These are phyloP conservation scores for Gossypium herbaceum DNA, from an alignment of 345 rosid genomes.

Conservation along the genomic window DNA sequence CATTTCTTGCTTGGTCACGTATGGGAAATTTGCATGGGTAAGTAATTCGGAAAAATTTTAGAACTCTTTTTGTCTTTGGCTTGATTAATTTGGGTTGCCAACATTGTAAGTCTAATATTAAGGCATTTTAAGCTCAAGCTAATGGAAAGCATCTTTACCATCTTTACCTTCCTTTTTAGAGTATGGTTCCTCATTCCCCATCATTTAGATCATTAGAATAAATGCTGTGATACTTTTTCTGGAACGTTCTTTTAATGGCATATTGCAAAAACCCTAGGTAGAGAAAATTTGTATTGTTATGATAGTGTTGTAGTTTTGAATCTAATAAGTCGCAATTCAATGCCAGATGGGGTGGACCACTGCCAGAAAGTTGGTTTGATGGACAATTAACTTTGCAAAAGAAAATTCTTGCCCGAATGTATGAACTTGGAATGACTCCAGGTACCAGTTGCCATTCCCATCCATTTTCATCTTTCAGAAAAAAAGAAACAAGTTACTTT, in stretches of 20 bases:
- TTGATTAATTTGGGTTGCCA: neutral
- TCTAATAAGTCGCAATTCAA: neutral
- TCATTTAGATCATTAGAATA: neutral
- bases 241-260: constrained; percentile 13
- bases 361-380: constrained; percentile 63
- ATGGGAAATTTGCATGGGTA: constrained; percentile 75
- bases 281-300: neutral
- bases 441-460: constrained; percentile 29
- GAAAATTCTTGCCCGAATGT: constrained; percentile 58
- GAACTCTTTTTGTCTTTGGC: neutral
- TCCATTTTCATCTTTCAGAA: neutral
- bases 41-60: constrained; percentile 21
- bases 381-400: constrained; percentile 57
- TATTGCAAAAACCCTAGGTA: neutral
- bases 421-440: constrained; percentile 74
- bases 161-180: neutral
- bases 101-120: neutral
- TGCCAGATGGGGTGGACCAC: constrained; percentile 73
- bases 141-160: constrained; percentile 3
- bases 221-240: constrained; percentile 8
- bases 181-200: neutral
- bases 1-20: constrained; percentile 77
- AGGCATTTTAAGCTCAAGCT: constrained; percentile 1
- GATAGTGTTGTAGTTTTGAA: neutral
- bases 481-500: neutral